Evolutionary conservation across 1,284 basidiomycete species (phyloP).

Genomic region (Marasmius oreades): DNA sequence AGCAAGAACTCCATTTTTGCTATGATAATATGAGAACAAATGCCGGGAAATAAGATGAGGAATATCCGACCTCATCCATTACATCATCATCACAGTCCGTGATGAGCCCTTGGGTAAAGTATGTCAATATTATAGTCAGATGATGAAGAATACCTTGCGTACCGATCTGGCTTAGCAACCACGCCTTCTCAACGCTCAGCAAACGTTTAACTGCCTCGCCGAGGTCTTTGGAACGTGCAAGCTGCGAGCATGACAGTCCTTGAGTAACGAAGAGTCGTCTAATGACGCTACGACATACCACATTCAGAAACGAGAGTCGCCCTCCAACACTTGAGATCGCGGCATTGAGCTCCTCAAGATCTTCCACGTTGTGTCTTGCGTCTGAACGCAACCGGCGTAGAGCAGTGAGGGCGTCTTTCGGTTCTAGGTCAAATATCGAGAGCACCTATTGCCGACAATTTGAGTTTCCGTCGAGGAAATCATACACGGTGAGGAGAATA

Average conservation of each 20-base stretch:
- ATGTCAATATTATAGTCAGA: background rate
- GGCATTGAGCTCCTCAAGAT: slow-evolving; percentile 39
- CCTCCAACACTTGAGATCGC: slow-evolving; percentile 71
- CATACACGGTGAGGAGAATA: background rate
- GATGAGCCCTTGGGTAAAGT: slow-evolving; percentile 35
- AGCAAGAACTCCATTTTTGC: slow-evolving; percentile 83
- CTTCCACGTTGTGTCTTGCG: slow-evolving; percentile 24
- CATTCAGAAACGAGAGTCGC: slow-evolving; percentile 71
- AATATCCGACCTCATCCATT: slow-evolving; percentile 64
- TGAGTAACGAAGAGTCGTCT: slow-evolving; percentile 3
- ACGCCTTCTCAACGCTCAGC: slow-evolving; percentile 70
- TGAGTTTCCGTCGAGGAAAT: background rate
- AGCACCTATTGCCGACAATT: slow-evolving; percentile 47
- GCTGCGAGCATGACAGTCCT: slow-evolving; percentile 21
- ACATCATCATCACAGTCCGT: slow-evolving; percentile 84
- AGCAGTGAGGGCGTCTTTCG: slow-evolving; percentile 60
- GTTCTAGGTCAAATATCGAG: slow-evolving; percentile 69
- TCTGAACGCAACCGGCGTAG: slow-evolving; percentile 50
- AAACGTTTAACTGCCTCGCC: slow-evolving; percentile 59
- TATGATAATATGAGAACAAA: slow-evolving; percentile 17
- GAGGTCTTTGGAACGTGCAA: slow-evolving; percentile 56
- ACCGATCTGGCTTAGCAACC: slow-evolving; percentile 74
- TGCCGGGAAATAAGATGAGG: background rate
- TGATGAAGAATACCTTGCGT: slow-evolving; percentile 17
- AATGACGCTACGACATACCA: slow-evolving; percentile 29